A percentile compares a stretch with the other conserved stretches of the same genome.
Conservation (phyloP, 2,329 filamentous ascomycete genomes). For the Colletotrichum orchidophilum region DNA sequence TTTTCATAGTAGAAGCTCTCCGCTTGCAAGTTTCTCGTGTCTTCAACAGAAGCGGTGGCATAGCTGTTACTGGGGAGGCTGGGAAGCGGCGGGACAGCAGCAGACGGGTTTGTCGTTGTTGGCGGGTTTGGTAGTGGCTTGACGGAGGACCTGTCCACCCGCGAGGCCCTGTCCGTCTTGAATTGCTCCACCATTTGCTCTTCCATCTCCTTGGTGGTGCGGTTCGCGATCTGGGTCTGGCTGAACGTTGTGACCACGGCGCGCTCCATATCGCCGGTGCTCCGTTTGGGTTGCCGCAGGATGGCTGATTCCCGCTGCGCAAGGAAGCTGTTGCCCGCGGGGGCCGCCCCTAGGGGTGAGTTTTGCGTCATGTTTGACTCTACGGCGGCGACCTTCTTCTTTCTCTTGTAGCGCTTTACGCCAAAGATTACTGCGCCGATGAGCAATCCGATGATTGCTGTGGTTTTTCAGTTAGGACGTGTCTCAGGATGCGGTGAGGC, state of each 20-base stretch:
- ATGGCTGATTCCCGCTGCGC: conserved; percentile 4
- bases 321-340: not conserved
- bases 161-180: not conserved
- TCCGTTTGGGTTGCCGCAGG: conserved; percentile 8
- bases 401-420: conserved; percentile 15
- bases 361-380: conserved; percentile 17
- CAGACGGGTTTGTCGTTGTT: no score
- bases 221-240: conserved; percentile 23
- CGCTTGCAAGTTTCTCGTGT: not conserved
- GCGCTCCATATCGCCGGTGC: conserved; percentile 18
- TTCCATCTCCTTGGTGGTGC: conserved; percentile 25
- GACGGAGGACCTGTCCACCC: not conserved
- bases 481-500: not conserved
- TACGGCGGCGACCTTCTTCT: conserved; percentile 24
- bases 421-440: conserved; percentile 18
- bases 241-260: conserved; percentile 15
- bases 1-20: conserved; percentile 29
- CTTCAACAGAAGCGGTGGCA: not conserved
- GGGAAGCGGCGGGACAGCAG: not conserved
- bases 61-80: not conserved
- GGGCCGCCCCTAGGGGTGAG: not conserved
- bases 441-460: conserved; percentile 14
- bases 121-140: not conserved
- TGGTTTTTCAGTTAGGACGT: not conserved
- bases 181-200: conserved; percentile 27